Percentiles rank a stretch among this genome's conserved stretches.
Evolutionary conservation across 257 asterid genomes (phyloP).

Genomic region (Gentiana dahurica): DNA sequence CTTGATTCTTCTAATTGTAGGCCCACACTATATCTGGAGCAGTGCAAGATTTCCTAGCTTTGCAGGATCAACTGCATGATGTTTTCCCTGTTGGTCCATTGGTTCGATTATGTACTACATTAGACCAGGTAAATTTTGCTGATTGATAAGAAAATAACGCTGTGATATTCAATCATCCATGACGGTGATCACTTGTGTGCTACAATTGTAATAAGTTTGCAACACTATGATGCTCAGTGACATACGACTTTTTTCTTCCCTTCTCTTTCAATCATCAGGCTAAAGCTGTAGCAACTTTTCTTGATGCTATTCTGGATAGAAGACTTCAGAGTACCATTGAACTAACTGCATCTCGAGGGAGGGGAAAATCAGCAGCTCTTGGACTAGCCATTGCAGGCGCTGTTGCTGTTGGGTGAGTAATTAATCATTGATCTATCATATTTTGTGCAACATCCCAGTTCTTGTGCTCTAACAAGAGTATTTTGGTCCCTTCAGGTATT

Average conservation of each 20-base stretch:
- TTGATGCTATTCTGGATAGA: constrained; percentile 75
- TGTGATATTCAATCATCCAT: background rate
- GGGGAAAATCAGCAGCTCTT: constrained; percentile 94
- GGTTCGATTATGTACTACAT: constrained; percentile 54
- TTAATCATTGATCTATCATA: background rate
- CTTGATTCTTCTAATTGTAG: background rate
- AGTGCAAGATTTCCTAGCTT: constrained; percentile 46
- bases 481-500: constrained; percentile 30
- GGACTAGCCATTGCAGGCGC: constrained; percentile 88
- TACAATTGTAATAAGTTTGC: background rate
- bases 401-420: constrained; percentile 68
- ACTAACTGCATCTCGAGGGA: constrained; percentile 76
- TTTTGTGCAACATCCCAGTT: constrained; percentile 3
- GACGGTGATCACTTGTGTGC: background rate
- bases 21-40: constrained; percentile 29
- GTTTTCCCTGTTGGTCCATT: constrained; percentile 78
- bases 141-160: too few relatives aligned
- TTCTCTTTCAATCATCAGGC: constrained; percentile 23
- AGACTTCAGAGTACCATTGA: constrained; percentile 70
- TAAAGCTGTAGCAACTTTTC: constrained; percentile 63
- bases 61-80: constrained; percentile 64
- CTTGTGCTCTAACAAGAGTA: background rate
- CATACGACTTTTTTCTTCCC: background rate
- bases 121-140: constrained; percentile 53
- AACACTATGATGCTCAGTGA: background rate